Evolutionary conservation across 2,329 filamentous ascomycete species (phyloP).

Genomic region (Aspergillus ruber): DNA sequence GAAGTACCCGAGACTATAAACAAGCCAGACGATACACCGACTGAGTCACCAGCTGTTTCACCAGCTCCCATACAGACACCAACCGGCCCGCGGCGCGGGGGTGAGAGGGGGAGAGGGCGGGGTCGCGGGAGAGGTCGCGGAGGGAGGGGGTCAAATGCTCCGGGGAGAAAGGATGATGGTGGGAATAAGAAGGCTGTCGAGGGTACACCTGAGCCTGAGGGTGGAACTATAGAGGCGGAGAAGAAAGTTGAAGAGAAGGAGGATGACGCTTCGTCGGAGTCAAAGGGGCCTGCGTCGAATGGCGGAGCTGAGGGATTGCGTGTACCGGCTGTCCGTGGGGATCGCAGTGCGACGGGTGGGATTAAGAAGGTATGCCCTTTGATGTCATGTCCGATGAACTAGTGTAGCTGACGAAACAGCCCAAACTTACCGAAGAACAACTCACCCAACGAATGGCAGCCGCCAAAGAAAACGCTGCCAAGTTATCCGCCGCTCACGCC

Average conservation of each 20-base stretch:
- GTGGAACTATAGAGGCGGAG: conserved; percentile 8
- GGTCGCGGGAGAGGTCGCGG: conserved; percentile 22
- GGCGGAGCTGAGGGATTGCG: conserved; percentile 19
- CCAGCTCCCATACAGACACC: conserved; percentile 16
- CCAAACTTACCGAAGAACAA: conserved; percentile 60
- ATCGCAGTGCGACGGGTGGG: conserved; percentile 50
- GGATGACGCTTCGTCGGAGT: conserved; percentile 10
- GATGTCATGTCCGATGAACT: too few relatives aligned
- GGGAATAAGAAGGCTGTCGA: conserved; percentile 13
- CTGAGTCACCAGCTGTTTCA: too few relatives aligned
- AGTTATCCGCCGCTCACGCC: conserved; percentile 54
- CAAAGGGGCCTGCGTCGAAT: conserved; percentile 8
- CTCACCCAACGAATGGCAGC: conserved; percentile 55
- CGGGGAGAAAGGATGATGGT: conserved; percentile 14
- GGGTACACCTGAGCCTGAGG: conserved; percentile 8
- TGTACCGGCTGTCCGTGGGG: conserved; percentile 47
- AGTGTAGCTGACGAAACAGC: conserved; percentile 36
- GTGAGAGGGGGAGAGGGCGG: conserved; percentile 25
- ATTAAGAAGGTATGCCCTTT: conserved; percentile 42
- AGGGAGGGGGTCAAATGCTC: conserved; percentile 12
- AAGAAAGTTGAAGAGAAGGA: conserved; percentile 11
- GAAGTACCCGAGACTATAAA: conserved; percentile 8
- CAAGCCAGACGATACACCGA: conserved; percentile 1
- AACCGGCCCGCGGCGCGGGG: conserved; percentile 24
- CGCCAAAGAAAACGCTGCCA: conserved; percentile 56